Evolutionary conservation across 805 yeast species (phyloP).

Genomic region (Nakazawaea ishiwadae): DNA sequence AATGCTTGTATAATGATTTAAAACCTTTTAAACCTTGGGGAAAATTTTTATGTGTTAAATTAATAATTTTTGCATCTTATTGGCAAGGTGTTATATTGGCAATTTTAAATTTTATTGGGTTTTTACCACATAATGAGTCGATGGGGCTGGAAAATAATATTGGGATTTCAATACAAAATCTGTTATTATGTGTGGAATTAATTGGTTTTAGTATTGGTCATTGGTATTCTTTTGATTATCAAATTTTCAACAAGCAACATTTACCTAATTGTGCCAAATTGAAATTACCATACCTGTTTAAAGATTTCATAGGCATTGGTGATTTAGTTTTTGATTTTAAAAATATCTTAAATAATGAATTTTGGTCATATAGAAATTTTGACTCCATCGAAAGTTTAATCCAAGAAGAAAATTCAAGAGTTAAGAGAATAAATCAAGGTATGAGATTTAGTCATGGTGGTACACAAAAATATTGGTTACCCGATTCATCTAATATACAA

Average conservation of each 20-base stretch:
- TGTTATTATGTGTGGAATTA: constrained; percentile 77
- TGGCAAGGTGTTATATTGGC: constrained; percentile 84
- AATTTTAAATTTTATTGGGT: constrained; percentile 43
- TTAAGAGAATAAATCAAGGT: constrained; percentile 77
- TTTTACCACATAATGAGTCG: constrained; percentile 27
- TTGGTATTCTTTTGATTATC: constrained; percentile 76
- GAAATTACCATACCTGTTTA: constrained; percentile 54
- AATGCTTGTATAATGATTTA: constrained; percentile 74
- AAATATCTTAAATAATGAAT: constrained; percentile 60
- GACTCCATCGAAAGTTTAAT: constrained; percentile 72
- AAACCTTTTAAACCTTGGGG: constrained; percentile 83
- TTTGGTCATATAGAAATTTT: constrained; percentile 76
- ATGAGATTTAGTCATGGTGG: constrained; percentile 78
- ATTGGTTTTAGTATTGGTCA: constrained; percentile 86
- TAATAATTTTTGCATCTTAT: constrained; percentile 94
- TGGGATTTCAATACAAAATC: constrained; percentile 69
- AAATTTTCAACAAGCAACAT: constrained; percentile 56
- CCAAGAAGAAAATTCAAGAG: constrained; percentile 58
- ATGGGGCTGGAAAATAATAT: constrained; percentile 27
- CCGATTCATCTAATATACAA: too few species aligned
- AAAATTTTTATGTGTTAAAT: constrained; percentile 87
- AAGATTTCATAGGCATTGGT: constrained; percentile 71
- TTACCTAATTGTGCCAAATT: constrained; percentile 71
- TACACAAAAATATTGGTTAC: constrained; percentile 76
- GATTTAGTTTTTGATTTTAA: constrained; percentile 80